A percentile compares a stretch with the other conserved stretches of the same genome.
phyloP scores from a whole-genome alignment of 768 basidiomycete species.

The Lentinula sp. region DNA sequence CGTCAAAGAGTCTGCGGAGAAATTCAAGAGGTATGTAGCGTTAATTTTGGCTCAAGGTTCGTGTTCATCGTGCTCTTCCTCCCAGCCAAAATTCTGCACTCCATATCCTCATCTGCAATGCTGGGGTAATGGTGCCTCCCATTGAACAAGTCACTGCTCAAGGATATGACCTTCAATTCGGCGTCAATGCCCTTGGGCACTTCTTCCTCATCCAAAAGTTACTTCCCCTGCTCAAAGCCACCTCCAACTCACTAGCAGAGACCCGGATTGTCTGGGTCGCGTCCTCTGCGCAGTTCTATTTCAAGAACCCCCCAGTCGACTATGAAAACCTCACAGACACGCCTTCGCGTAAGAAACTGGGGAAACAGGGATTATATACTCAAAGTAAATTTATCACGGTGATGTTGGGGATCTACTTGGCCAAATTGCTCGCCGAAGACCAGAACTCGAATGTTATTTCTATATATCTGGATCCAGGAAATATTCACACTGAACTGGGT shows the following conservation, averaged over 20 bases:
- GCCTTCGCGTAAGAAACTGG: constrained; percentile 13
- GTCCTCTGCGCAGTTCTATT: constrained; percentile 12
- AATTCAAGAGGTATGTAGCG: constrained; percentile 20
- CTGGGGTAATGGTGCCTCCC: constrained; percentile 26
- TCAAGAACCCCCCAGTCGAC: constrained; percentile 14
- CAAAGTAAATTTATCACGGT: constrained; percentile 25
- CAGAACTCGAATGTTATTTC: constrained; percentile 32
- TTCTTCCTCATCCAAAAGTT: constrained; percentile 22
- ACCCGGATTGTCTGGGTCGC: constrained; percentile 26
- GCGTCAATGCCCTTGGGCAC: constrained; percentile 17
- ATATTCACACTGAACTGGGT: constrained; percentile 18
- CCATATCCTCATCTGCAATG: constrained; percentile 24
- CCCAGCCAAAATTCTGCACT: constrained; percentile 19
- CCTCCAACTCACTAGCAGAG: constrained; percentile 12
- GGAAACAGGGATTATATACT: constrained; percentile 9
- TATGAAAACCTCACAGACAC: constrained; percentile 20
- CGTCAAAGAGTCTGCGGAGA: constrained; percentile 27
- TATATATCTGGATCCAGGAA: constrained; percentile 36
- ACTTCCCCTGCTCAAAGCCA: constrained; percentile 19
- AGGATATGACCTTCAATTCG: constrained; percentile 19
- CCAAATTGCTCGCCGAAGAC: constrained; percentile 30
- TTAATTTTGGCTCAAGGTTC: not conserved
- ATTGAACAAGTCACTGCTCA: constrained; percentile 15
- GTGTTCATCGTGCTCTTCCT: not conserved
- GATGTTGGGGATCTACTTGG: constrained; percentile 35